Evolutionary conservation across 2,329 filamentous ascomycete species (phyloP).

Genomic region (Fusarium marasasianum): DNA sequence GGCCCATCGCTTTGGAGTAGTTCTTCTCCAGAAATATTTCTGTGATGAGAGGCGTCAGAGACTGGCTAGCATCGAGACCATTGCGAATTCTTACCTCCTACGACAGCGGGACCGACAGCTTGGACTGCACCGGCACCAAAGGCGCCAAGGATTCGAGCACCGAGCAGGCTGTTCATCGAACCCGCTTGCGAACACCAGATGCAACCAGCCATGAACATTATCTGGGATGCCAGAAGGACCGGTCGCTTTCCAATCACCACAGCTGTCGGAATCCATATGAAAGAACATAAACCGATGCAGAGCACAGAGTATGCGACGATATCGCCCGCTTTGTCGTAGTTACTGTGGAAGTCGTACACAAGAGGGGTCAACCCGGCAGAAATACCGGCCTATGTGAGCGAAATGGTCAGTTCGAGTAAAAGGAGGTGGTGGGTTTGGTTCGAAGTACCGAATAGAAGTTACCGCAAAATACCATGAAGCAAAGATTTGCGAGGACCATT

Average conservation of each 20-base stretch:
- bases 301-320: background rate
- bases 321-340: background rate
- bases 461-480: background rate
- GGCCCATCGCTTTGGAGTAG: background rate
- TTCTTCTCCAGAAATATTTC: background rate
- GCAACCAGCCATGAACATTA: background rate
- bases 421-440: too few relatives aligned
- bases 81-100: background rate
- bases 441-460: background rate
- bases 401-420: too few relatives aligned
- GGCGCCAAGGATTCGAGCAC: background rate
- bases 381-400: background rate
- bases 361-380: background rate
- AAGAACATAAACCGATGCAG: background rate
- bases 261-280: background rate
- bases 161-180: background rate
- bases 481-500: background rate
- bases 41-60: fast-evolving
- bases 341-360: background rate
- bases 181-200: background rate
- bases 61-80: fast-evolving
- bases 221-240: background rate
- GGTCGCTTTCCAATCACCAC: background rate
- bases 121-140: background rate
- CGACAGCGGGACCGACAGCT: background rate